A percentile compares a stretch with the other conserved stretches of the same genome.
Conservation (phyloP, 2,329 filamentous ascomycete species). For the Xylariales sp. region DNA sequence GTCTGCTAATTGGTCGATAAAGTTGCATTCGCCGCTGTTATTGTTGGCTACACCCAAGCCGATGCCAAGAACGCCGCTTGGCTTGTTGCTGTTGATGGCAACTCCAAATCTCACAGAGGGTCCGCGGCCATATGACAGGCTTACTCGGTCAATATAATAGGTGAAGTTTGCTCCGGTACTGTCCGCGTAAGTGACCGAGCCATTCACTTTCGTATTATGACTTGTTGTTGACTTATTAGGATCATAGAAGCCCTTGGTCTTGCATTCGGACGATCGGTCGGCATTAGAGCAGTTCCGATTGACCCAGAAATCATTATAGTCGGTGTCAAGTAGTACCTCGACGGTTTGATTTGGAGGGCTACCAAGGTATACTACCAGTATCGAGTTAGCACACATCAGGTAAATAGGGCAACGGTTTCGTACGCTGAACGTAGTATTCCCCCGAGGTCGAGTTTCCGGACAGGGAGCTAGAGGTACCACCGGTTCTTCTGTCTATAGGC, state of each 20-base stretch:
- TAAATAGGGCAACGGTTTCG: not conserved
- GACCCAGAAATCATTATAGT: slow-evolving; percentile 1
- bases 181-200: not conserved
- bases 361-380: not conserved
- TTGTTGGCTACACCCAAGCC: not conserved
- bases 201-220: not conserved
- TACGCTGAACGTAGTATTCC: not conserved
- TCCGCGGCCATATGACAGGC: not conserved
- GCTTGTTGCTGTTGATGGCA: not conserved
- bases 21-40: not conserved
- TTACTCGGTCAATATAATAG: not conserved
- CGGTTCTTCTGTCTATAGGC: not conserved
- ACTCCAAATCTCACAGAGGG: not conserved
- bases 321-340: not conserved
- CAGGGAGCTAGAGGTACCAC: not conserved
- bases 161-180: not conserved
- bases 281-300: not conserved
- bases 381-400: not conserved
- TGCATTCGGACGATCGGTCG: not conserved
- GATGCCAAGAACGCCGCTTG: not conserved
- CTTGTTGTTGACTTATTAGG: not conserved
- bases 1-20: not conserved
- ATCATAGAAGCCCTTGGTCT: not conserved
- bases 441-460: not conserved
- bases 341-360: not conserved